Conservation (phyloP, 2,329 filamentous ascomycete genomes). For the Kalmusia sp. region DNA sequence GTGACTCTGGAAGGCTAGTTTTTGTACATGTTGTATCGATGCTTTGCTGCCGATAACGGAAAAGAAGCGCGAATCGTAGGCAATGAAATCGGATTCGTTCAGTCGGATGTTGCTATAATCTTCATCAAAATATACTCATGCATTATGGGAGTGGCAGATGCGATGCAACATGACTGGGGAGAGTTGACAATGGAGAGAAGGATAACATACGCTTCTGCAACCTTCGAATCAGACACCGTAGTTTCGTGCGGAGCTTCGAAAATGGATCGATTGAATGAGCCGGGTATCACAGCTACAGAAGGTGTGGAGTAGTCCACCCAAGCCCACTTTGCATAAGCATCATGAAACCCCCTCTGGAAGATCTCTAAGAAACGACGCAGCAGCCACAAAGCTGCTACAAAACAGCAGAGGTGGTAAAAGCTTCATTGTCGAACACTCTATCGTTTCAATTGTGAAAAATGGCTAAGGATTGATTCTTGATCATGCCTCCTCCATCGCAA, state of each 20-base stretch:
- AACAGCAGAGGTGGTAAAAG: too few relatives aligned
- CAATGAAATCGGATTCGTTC: constrained; percentile 23
- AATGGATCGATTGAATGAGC: constrained; percentile 15
- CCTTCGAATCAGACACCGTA: constrained; percentile 1
- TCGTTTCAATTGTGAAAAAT: too few relatives aligned
- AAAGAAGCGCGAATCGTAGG: constrained; percentile 22
- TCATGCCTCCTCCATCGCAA: too few relatives aligned
- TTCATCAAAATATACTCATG: not conserved
- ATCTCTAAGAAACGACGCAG: too few relatives aligned
- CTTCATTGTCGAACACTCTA: too few relatives aligned
- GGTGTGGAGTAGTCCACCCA: constrained; percentile 15
- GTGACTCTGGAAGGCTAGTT: constrained; percentile 18
- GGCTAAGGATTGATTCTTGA: too few relatives aligned
- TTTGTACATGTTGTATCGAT: constrained; percentile 15
- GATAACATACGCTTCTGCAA: constrained; percentile 8
- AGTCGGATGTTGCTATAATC: constrained; percentile 9
- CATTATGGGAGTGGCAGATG: too few relatives aligned
- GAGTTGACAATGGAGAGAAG: too few relatives aligned
- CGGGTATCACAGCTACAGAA: constrained; percentile 10
- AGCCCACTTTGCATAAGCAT: constrained; percentile 17
- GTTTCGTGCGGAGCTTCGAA: constrained; percentile 14
- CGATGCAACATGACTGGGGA: too few relatives aligned
- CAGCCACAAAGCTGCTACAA: too few relatives aligned
- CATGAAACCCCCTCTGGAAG: too few relatives aligned
- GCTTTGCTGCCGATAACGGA: constrained; percentile 20